Evolutionary conservation across 2,329 filamentous ascomycete species (phyloP), one percentile per base, ranked within the genome.

Genomic region (Claviceps sorghi): DNA sequence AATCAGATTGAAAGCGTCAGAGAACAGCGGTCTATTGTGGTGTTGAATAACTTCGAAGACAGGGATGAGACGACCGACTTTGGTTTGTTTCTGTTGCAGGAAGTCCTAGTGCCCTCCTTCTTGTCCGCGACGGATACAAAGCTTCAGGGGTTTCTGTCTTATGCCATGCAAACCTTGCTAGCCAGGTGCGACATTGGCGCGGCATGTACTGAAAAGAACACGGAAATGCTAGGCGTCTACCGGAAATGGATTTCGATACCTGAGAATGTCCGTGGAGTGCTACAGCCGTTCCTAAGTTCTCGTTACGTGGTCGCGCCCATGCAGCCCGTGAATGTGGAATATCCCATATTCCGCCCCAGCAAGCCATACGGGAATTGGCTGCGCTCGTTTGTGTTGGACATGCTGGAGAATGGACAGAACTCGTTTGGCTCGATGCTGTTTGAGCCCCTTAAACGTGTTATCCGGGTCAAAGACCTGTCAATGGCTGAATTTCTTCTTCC

Each of bases 81-180:
- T 66, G 80, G 88, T 8, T 74, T 93, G 42, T 89, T 90, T 60
- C 75, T 95, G 47, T 74, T 99, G 17, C 84, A 95, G 61, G 79
- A 94, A 62, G 84, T 95, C 8, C 72, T 98, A 11, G 88, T 97
- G 29, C 89, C 90, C 55, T 85, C 90, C 0, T 99, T 98, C 62
- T 73, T 95, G 44, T 95, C 91, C 1, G 86, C 88, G 1, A 93
- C 86, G 0, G 94, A 96, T 64, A 86, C 89, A 2, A 83, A 82
- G 57, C 77, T 89, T 6, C 93, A 97, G 65, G 90, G 89, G 0
- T 95, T 94, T 63, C 75, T 99, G 19, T 91, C 91, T 1, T 98
- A 86, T 67, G 87, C 85, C 2, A 96, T 98, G 82, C 93, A 99
- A 66, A 85, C 95, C 60, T 76, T 97, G 42, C 76, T 97, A 3